Percentiles rank a stretch among this genome's conserved stretches.
Conservation (phyloP, 768 basidiomycete species). For the Calocybe indica region DNA sequence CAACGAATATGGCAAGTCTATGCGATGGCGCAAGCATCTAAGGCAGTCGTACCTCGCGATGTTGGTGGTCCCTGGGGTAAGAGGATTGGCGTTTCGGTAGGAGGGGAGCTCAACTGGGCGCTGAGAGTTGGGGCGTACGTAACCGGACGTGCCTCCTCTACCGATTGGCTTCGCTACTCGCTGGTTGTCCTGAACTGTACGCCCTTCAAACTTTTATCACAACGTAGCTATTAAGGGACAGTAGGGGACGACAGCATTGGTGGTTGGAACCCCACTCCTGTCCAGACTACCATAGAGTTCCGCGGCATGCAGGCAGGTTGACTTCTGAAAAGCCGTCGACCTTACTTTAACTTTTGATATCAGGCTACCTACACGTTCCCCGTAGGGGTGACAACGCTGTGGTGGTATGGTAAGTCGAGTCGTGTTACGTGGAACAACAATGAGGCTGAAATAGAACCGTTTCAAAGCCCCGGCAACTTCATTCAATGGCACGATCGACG, state of each 20-base stretch:
- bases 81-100: conserved; percentile 55
- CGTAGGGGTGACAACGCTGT: conserved; percentile 57
- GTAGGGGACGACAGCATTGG: conserved; percentile 41
- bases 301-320: conserved; percentile 45
- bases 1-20: conserved; percentile 37
- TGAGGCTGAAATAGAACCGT: not conserved
- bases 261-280: conserved; percentile 47
- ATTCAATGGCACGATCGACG: conserved; percentile 3
- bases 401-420: conserved; percentile 34
- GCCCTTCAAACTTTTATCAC: conserved; percentile 5
- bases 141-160: conserved; percentile 43
- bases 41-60: conserved; percentile 64
- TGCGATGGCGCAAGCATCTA: conserved; percentile 65
- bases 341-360: not conserved
- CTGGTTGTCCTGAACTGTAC: conserved; percentile 67
- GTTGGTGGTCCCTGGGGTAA: conserved; percentile 58
- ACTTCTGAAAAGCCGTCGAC: not conserved
- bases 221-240: not conserved
- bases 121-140: conserved; percentile 60
- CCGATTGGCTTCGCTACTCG: conserved; percentile 58
- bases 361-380: conserved; percentile 70
- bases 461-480: not conserved
- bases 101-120: conserved; percentile 47
- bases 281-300: conserved; percentile 55
- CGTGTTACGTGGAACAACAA: no score